Evolutionary conservation across 75 land plant species (phyloP).

Genomic region (Gnetum montanum): DNA sequence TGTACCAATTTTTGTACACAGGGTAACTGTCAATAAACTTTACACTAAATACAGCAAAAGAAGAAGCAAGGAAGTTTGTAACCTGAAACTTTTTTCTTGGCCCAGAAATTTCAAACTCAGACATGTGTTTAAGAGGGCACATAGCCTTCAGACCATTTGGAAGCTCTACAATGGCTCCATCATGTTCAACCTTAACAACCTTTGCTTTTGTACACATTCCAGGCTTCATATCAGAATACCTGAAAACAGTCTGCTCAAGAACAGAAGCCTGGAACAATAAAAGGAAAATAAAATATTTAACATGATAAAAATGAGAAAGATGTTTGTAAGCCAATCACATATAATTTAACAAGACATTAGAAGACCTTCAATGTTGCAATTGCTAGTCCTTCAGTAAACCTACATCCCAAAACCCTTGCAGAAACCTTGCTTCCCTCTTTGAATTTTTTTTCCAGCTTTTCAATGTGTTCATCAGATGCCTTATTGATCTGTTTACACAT

Average conservation of each 20-base stretch:
- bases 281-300: background rate
- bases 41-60: background rate
- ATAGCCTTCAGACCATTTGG: slow-evolving; percentile 81
- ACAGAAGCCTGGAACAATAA: slow-evolving; percentile 51
- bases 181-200: slow-evolving; percentile 44
- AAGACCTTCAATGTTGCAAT: slow-evolving; percentile 77
- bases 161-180: slow-evolving; percentile 78
- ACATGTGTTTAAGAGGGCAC: slow-evolving; percentile 94
- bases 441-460: slow-evolving; percentile 68
- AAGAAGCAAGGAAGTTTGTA: background rate
- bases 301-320: too few relatives aligned
- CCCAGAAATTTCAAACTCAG: slow-evolving; percentile 65
- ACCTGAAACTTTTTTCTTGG: slow-evolving; percentile 90
- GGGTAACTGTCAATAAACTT: too few relatives aligned
- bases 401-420: slow-evolving; percentile 64
- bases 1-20: too few relatives aligned
- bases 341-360: too few relatives aligned
- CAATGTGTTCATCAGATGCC: slow-evolving; percentile 56
- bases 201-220: slow-evolving; percentile 77
- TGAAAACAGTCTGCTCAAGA: slow-evolving; percentile 62
- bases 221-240: slow-evolving; percentile 79
- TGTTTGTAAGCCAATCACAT: too few relatives aligned
- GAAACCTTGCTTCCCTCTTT: slow-evolving; percentile 59
- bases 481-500: slow-evolving; percentile 43
- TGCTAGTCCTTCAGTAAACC: slow-evolving; percentile 80